Conservation (phyloP, 805 yeast species). For the Komagataella kurtzmanii region DNA sequence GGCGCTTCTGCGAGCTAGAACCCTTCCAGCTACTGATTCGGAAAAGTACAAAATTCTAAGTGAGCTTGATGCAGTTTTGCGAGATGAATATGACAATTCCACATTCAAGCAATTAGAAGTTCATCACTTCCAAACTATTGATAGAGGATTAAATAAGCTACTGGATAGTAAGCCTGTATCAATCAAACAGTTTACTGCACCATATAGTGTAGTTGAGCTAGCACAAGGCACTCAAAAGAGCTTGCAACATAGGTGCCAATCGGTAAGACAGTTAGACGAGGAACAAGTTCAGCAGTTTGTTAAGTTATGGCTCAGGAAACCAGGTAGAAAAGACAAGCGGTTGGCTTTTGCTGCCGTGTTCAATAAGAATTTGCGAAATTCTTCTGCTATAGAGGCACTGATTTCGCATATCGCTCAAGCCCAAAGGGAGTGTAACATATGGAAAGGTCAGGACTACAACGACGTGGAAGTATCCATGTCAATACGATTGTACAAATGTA, state of each 20-base stretch:
- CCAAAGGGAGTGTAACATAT: background rate
- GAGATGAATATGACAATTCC: background rate
- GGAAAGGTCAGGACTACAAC: conserved; percentile 3
- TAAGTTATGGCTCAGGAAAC: conserved; percentile 2
- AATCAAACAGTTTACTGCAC: background rate
- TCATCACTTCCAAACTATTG: background rate
- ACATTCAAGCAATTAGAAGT: background rate
- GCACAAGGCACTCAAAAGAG: background rate
- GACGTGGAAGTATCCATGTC: background rate
- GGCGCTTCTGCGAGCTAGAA: background rate
- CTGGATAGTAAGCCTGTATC: background rate
- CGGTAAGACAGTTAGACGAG: background rate
- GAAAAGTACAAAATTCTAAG: background rate
- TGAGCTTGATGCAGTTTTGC: background rate
- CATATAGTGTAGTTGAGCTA: background rate
- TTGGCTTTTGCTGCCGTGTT: conserved; percentile 7
- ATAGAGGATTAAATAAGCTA: background rate
- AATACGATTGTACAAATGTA: conserved; percentile 1
- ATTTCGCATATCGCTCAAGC: background rate
- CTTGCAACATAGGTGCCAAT: background rate
- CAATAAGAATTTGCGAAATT: conserved; percentile 5
- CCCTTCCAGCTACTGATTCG: background rate
- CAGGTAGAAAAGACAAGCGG: conserved; percentile 4
- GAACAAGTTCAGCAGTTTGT: conserved; percentile 5
- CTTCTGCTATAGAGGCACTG: background rate